Evolutionary conservation across 2,329 filamentous ascomycete genomes (phyloP), one percentile per base, ranked within the genome.

Genomic region (Scleromitrula shiraiana): DNA sequence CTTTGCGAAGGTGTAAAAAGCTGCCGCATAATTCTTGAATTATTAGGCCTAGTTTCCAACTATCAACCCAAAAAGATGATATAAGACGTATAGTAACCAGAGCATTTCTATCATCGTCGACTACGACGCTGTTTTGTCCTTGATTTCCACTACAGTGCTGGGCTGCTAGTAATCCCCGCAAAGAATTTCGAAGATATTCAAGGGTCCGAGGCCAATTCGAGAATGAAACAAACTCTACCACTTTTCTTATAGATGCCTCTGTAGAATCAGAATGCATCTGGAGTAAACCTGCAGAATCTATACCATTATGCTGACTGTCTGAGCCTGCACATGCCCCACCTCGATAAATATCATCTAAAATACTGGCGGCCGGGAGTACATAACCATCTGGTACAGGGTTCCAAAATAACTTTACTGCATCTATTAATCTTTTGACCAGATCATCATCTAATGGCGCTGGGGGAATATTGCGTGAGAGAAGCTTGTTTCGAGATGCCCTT

Each of bases 1-100:
- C 64, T 56, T 77, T 81, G 53, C 78, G 74, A 52, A 85, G 77
- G 61, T 84, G 80, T 38, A 84, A 69, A 61, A 83, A 85, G 59
- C 74, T 80, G 19, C 78, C 79, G 61, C 78, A 82, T 30, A 85
- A 69, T 64, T 85, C 82, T 56, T 83, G 78, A 30, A 85, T 74
- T 44, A 85, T 61, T 17, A 76, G 63, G 32, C 77, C 74, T 12
- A 85, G 69, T 64, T 82, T 83, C 38, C 72, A 69, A 33, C 70
- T 71, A 58, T 84, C 80, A 17, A 83, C 75, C 77, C 79, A 83
- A 55, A 82, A 76, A 59, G 75, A 82, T 14, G 78, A 75, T 22
- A 84, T 67, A 27, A 83, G 68, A 30, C 78, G 73, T 40, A 85
- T 64, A 9, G 77, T 69, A 15, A 78, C 70, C 10, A 83, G 67